Conservation (phyloP, 139 green algal species). For the Chloropicon primus region DNA sequence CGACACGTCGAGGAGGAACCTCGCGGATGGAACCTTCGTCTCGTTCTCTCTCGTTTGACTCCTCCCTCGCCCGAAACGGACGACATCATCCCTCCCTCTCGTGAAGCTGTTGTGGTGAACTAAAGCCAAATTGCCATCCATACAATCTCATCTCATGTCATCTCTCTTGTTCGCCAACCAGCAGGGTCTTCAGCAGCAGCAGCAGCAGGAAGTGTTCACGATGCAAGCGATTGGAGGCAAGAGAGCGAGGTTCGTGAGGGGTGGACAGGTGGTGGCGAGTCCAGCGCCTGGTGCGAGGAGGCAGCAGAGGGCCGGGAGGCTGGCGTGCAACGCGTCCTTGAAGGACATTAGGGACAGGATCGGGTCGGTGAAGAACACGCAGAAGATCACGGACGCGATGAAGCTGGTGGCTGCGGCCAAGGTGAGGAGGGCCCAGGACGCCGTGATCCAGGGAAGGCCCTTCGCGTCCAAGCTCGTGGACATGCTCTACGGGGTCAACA, state of each 20-base stretch:
- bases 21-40: too few relatives aligned
- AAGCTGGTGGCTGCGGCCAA: constrained; percentile 79
- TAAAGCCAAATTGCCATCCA: too few relatives aligned
- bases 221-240: not conserved
- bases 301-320: not conserved
- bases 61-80: too few relatives aligned
- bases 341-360: constrained; percentile 93
- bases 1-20: too few relatives aligned
- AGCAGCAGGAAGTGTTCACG: too few relatives aligned
- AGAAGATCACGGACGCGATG: constrained; percentile 94
- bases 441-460: constrained; percentile 87
- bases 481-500: constrained; percentile 95
- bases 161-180: too few relatives aligned
- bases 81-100: too few relatives aligned
- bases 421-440: constrained; percentile 80
- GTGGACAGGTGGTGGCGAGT: not conserved
- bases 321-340: constrained; percentile 38
- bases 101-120: too few relatives aligned
- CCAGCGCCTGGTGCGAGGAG: not conserved
- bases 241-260: not conserved
- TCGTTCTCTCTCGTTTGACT: too few relatives aligned
- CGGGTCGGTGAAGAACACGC: constrained; percentile 90
- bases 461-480: constrained; percentile 48
- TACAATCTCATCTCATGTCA: too few relatives aligned
- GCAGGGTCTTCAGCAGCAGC: too few relatives aligned